Percentiles rank a stretch among this genome's conserved stretches.
These are phyloP conservation scores for Calonectria multiphialidica DNA, from an alignment of 2,329 filamentous ascomycete species.

Conservation along the genomic window DNA sequence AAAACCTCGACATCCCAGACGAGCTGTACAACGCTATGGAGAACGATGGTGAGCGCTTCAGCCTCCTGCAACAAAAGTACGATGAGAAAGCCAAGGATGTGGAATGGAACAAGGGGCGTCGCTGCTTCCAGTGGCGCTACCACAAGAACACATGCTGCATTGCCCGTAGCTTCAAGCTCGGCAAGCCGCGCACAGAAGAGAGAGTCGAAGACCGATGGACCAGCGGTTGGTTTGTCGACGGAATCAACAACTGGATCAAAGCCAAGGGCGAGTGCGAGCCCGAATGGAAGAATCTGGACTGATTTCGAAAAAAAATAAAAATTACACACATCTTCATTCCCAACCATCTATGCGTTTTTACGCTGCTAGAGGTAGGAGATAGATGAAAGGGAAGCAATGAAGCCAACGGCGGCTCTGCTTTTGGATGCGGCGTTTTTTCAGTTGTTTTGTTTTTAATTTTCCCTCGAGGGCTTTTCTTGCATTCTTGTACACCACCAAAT, in stretches of 20 bases:
- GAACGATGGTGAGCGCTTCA: conserved; percentile 43
- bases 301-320: background rate
- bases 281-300: conserved; percentile 54
- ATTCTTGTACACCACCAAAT: conserved; percentile 9
- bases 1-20: conserved; percentile 50
- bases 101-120: conserved; percentile 47
- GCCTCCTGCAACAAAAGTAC: conserved; percentile 44
- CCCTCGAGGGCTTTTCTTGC: background rate
- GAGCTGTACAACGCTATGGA: conserved; percentile 48
- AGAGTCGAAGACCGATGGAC: conserved; percentile 49
- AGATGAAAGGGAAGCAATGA: background rate
- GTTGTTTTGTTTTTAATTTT: conserved; percentile 1
- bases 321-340: background rate
- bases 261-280: conserved; percentile 57
- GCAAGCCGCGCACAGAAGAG: conserved; percentile 50
- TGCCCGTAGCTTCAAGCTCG: conserved; percentile 57
- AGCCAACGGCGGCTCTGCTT: background rate
- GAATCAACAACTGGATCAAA: conserved; percentile 61
- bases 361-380: background rate
- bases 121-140: conserved; percentile 62
- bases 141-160: conserved; percentile 59
- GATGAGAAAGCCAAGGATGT: conserved; percentile 36
- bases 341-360: background rate
- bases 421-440: conserved; percentile 19
- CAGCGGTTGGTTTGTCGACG: conserved; percentile 61